Evolutionary conservation across 2,329 filamentous ascomycete species (phyloP).

Genomic region (Dothistroma pini): DNA sequence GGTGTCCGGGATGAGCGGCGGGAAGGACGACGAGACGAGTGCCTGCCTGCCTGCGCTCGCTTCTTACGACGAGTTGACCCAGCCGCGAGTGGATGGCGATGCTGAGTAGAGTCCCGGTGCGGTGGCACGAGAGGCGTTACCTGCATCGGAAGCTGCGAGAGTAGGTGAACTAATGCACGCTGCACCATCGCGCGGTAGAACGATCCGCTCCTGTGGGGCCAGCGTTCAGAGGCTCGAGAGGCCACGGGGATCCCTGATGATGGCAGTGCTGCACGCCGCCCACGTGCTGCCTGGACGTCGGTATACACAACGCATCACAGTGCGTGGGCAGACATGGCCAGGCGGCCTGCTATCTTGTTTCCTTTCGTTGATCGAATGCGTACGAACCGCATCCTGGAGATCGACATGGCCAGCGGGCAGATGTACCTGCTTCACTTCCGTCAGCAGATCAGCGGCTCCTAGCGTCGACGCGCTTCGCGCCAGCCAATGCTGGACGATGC

Average conservation of each 20-base stretch:
- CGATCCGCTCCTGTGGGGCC: not conserved
- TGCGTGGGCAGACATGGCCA: not conserved
- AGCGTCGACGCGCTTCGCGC: not conserved
- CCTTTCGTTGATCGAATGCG: not conserved
- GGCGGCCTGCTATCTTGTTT: not conserved
- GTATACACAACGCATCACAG: not conserved
- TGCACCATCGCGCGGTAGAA: not conserved
- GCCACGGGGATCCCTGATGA: not conserved
- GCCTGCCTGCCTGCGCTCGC: not conserved
- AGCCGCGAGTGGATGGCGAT: not conserved
- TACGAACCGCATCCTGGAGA: not conserved
- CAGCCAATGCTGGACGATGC: not conserved
- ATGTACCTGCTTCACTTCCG: not conserved
- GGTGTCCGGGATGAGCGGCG: not conserved
- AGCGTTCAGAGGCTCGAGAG: not conserved
- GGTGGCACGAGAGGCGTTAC: constrained; percentile 1
- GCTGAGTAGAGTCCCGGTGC: constrained; percentile 1
- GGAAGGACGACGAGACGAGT: not conserved
- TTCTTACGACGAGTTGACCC: not conserved
- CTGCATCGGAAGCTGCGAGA: not conserved
- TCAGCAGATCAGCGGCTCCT: not conserved
- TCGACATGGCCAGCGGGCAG: not conserved
- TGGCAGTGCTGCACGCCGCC: not conserved
- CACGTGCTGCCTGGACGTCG: not conserved
- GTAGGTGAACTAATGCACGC: not conserved